These are phyloP conservation scores for Spinacia oleracea DNA, from an alignment of 179 eudicot genomes.

Conservation along the genomic window DNA sequence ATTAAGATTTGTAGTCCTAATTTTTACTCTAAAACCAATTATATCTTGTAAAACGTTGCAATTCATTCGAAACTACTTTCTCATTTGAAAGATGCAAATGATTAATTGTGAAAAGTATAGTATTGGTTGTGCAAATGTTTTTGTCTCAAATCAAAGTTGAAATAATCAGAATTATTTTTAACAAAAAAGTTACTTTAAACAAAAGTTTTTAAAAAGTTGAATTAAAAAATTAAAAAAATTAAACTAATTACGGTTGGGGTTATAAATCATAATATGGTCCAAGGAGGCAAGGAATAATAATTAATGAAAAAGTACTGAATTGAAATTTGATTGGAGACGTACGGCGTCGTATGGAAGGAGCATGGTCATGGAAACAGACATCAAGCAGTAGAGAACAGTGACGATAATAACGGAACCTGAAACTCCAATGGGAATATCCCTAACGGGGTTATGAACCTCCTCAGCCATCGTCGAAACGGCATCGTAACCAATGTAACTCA, in stretches of 20 bases:
- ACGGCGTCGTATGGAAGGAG: constrained; percentile 91
- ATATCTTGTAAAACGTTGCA: too few relatives aligned
- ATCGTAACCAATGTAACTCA: constrained; percentile 90
- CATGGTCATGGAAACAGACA: constrained; percentile 91
- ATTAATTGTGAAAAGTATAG: too few relatives aligned
- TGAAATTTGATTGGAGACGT: constrained; percentile 13
- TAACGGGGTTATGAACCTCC: constrained; percentile 73
- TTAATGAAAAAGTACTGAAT: neutral
- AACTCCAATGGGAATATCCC: constrained; percentile 78
- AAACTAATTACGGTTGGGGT: neutral
- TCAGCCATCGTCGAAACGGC: constrained; percentile 97
- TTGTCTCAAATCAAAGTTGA: too few relatives aligned
- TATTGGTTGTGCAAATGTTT: too few relatives aligned
- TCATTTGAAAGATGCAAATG: too few relatives aligned
- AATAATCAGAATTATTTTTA: too few relatives aligned
- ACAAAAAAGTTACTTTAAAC: too few relatives aligned
- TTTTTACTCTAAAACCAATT: too few relatives aligned
- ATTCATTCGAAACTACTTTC: too few relatives aligned
- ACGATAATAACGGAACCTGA: constrained; percentile 85
- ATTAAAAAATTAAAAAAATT: neutral
- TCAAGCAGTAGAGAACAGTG: constrained; percentile 77
- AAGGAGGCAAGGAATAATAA: neutral
- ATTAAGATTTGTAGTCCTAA: too few relatives aligned
- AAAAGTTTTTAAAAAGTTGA: too few relatives aligned
- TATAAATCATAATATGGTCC: neutral